Percentiles rank a stretch among this genome's conserved stretches.
phyloP scores from a whole-genome alignment of 805 yeast genomes.

The Torulaspora gathmanii region DNA sequence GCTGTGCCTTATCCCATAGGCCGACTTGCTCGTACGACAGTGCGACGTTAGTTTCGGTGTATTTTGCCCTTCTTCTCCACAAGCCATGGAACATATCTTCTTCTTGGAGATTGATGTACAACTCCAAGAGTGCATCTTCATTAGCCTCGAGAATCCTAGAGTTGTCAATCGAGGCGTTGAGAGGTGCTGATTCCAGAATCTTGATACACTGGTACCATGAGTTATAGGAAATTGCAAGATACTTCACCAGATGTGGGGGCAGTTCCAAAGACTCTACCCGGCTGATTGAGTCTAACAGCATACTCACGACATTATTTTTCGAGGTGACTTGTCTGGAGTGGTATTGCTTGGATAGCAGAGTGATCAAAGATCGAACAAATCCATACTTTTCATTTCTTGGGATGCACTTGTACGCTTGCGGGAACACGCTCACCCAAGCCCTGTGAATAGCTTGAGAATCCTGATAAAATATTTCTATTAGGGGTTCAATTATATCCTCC shows the following conservation, averaged over 20 bases:
- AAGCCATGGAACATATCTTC: constrained; percentile 96
- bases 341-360: constrained; percentile 81
- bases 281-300: constrained; percentile 79
- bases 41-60: constrained; percentile 88
- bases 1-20: constrained; percentile 89
- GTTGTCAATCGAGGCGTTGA: constrained; percentile 58
- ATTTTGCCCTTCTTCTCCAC: constrained; percentile 96
- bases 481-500: constrained; percentile 59
- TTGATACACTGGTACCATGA: constrained; percentile 89
- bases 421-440: constrained; percentile 83
- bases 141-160: constrained; percentile 76
- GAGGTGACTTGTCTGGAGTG: constrained; percentile 86
- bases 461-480: constrained; percentile 76
- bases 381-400: constrained; percentile 78
- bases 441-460: constrained; percentile 73
- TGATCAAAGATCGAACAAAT: constrained; percentile 73
- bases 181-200: constrained; percentile 68
- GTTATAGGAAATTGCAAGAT: constrained; percentile 77
- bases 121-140: constrained; percentile 83
- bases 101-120: constrained; percentile 83
- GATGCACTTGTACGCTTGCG: constrained; percentile 67
- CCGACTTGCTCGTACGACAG: constrained; percentile 93
- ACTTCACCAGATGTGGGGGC: constrained; percentile 92
- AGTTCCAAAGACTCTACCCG: constrained; percentile 66
- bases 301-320: constrained; percentile 81